phyloP scores from a whole-genome alignment of 768 basidiomycete species.

The Lactarius tabidus region DNA sequence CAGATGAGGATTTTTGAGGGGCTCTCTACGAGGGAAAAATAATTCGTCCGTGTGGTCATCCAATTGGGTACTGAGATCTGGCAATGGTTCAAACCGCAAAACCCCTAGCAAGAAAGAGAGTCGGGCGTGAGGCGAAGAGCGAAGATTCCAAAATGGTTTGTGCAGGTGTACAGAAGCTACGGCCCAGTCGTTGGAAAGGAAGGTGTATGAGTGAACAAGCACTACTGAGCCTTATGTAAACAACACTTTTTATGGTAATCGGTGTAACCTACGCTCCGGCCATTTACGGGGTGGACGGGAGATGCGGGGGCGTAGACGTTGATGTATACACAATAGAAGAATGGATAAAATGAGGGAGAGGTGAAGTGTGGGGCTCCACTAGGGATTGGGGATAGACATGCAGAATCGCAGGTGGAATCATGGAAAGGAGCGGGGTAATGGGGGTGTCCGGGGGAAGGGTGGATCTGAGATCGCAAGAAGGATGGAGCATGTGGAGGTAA shows the following conservation, averaged over 20 bases:
- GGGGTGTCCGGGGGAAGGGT: not conserved
- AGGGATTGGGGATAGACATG: no score
- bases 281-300: not conserved
- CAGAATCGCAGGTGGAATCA: no score
- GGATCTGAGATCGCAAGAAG: slow-evolving; percentile 7
- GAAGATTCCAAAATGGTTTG: not conserved
- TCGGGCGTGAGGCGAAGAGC: not conserved
- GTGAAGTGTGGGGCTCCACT: no score
- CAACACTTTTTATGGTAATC: no score
- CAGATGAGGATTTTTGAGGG: no score
- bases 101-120: not conserved
- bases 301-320: not conserved
- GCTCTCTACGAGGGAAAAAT: not conserved
- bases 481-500: slow-evolving; percentile 3
- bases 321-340: not conserved
- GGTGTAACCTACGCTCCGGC: not conserved
- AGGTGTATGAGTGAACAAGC: not conserved
- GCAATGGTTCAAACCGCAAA: not conserved
- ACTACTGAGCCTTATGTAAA: no score
- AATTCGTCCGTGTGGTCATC: not conserved
- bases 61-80: not conserved
- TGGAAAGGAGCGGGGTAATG: not conserved
- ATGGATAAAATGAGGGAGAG: not conserved
- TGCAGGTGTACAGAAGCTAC: not conserved
- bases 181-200: not conserved